These are phyloP conservation scores for Elongisporangium undulatum DNA, from an alignment of 352 stramenopile genomes.

Conservation along the genomic window DNA sequence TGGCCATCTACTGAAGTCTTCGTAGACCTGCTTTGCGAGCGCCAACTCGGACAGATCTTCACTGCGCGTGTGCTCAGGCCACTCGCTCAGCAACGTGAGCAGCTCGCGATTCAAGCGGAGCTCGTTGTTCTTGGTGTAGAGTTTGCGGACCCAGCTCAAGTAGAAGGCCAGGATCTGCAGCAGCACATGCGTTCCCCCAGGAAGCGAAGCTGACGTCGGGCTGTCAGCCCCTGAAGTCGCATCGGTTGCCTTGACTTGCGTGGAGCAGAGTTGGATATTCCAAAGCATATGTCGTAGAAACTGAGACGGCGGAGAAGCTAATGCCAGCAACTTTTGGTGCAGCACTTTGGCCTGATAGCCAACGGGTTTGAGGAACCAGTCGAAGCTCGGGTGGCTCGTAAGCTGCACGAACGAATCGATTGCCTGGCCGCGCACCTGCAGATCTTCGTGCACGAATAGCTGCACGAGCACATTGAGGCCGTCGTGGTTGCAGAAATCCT, in stretches of 20 bases:
- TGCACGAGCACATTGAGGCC: conserved; percentile 25
- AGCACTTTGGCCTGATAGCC: conserved; percentile 21
- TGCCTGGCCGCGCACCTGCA: conserved; percentile 33
- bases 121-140: conserved; percentile 27
- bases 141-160: conserved; percentile 41
- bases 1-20: conserved; percentile 40
- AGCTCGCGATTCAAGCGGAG: conserved; percentile 29
- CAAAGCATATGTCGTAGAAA: conserved; percentile 20
- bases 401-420: conserved; percentile 41
- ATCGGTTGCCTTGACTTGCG: background rate
- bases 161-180: conserved; percentile 40
- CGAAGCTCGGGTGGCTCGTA: conserved; percentile 28
- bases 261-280: conserved; percentile 18
- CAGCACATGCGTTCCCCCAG: conserved; percentile 22
- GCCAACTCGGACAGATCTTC: conserved; percentile 15
- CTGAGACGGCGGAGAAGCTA: conserved; percentile 7
- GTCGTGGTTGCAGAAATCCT: conserved; percentile 26
- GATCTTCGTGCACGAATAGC: conserved; percentile 20
- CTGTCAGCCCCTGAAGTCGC: background rate
- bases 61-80: conserved; percentile 12
- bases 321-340: conserved; percentile 27
- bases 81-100: conserved; percentile 19
- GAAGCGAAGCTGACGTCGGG: conserved; percentile 3
- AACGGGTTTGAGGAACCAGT: conserved; percentile 30
- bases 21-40: conserved; percentile 23